These are phyloP conservation scores for Senecio squalidus DNA, from an alignment of 140 eudicot genomes.

Conservation along the genomic window DNA sequence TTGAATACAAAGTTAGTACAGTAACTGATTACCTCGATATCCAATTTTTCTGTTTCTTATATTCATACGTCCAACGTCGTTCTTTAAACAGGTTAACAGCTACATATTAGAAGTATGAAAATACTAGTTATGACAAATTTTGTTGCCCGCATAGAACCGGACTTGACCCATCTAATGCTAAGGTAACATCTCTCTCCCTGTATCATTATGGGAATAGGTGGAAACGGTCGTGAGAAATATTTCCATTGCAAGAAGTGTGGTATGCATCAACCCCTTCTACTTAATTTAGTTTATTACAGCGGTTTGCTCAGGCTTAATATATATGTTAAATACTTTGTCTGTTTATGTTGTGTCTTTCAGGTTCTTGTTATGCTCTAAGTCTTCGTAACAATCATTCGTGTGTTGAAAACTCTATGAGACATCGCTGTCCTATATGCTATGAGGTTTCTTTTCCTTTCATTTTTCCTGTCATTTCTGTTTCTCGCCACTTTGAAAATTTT, in stretches of 20 bases:
- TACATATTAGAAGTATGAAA: no score
- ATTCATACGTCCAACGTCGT: no score
- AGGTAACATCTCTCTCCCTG: no score
- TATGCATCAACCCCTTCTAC: constrained; percentile 23
- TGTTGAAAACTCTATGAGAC: constrained; percentile 82
- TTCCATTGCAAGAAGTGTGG: constrained; percentile 97
- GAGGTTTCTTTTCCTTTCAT: constrained; percentile 47
- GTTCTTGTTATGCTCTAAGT: constrained; percentile 73
- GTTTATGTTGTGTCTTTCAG: constrained; percentile 29
- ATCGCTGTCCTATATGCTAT: constrained; percentile 90
- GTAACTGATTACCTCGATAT: no score
- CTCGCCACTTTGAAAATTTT: background rate
- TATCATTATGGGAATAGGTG: no score
- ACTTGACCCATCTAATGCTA: no score
- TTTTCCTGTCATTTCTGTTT: background rate
- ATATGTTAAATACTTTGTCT: constrained; percentile 3
- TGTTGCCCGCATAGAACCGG: constrained; percentile 56
- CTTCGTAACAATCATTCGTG: constrained; percentile 49
- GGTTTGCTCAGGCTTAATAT: background rate
- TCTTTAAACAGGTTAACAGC: no score
- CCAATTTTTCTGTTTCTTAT: no score
- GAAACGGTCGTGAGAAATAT: constrained; percentile 87
- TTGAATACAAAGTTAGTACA: no score
- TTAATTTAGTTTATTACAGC: background rate
- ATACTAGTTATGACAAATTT: no score